These are phyloP conservation scores for Begonia masoniana DNA, from an alignment of 306 rosid genomes.

Conservation along the genomic window DNA sequence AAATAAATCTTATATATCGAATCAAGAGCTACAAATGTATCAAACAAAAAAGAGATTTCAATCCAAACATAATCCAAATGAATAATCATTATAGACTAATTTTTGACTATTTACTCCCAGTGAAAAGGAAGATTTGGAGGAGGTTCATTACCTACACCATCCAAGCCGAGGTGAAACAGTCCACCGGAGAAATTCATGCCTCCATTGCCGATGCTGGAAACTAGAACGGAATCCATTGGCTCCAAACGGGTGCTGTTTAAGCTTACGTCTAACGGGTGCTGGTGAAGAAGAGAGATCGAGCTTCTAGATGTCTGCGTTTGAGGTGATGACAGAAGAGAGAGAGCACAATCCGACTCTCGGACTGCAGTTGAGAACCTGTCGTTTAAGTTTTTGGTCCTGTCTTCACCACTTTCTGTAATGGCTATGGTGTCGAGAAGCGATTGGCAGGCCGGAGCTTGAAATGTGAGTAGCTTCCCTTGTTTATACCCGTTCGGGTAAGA, in stretches of 20 bases:
- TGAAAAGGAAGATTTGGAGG: conserved; percentile 58
- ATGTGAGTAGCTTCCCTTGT: conserved; percentile 30
- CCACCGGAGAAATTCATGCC: conserved; percentile 32
- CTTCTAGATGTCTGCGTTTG: conserved; percentile 43
- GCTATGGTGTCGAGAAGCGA: conserved; percentile 28
- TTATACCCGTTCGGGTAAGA: conserved; percentile 23
- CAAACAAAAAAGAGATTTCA: too few species aligned
- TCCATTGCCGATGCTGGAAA: conserved; percentile 18
- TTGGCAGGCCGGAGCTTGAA: conserved; percentile 28
- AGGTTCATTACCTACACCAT: conserved; percentile 26
- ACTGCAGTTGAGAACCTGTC: conserved; percentile 31
- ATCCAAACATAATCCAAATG: too few species aligned
- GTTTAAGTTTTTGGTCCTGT: conserved; percentile 20
- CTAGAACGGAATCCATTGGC: conserved; percentile 45
- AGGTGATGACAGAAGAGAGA: conserved; percentile 99
- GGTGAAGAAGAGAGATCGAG: conserved; percentile 35
- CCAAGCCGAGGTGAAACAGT: conserved; percentile 28
- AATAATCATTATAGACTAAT: too few species aligned
- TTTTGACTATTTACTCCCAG: conserved; percentile 34
- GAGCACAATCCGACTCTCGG: conserved; percentile 75
- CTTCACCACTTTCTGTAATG: conserved; percentile 26
- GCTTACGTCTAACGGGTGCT: conserved; percentile 35
- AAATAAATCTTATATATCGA: too few species aligned
- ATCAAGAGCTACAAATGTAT: too few species aligned
- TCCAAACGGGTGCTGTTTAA: conserved; percentile 11